Evolutionary conservation across 805 yeast genomes (phyloP).

Genomic region (Middelhovenomyces tepae): DNA sequence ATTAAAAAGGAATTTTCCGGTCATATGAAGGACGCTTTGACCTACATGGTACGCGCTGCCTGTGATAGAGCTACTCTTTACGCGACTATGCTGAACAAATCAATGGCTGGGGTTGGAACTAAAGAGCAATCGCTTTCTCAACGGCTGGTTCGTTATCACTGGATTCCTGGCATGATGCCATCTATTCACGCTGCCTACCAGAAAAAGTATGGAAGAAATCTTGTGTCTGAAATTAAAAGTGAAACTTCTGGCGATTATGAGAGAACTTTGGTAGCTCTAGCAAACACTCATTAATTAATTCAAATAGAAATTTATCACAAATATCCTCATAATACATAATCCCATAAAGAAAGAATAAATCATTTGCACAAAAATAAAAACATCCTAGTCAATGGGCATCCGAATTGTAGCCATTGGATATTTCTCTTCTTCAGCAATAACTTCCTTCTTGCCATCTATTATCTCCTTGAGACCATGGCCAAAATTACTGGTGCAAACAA

Average conservation of each 20-base stretch:
- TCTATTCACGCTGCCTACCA: conserved; percentile 14
- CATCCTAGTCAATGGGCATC: too few relatives aligned
- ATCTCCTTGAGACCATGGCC: conserved; percentile 21
- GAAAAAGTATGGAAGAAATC: conserved; percentile 9
- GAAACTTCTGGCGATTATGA: conserved; percentile 18
- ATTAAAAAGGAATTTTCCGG: conserved; percentile 17
- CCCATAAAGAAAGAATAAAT: too few relatives aligned
- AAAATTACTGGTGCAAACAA: conserved; percentile 24
- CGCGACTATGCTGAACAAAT: conserved; percentile 16
- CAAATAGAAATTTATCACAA: too few relatives aligned
- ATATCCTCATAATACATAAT: too few relatives aligned
- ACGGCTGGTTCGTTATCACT: conserved; percentile 16
- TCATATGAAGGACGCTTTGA: conserved; percentile 17
- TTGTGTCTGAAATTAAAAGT: conserved; percentile 14
- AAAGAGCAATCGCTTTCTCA: conserved; percentile 15
- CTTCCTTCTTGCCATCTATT: conserved; percentile 3
- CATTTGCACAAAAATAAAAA: too few relatives aligned
- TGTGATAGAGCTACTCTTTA: conserved; percentile 11
- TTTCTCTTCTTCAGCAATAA: conserved; percentile 10
- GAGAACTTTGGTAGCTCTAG: conserved; percentile 14
- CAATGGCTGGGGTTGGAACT: conserved; percentile 19
- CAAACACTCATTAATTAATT: conserved; percentile 6
- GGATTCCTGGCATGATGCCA: conserved; percentile 14
- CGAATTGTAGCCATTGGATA: conserved; percentile 8
- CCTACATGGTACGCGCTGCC: conserved; percentile 15